Base-by-base conservation (phyloP, 208 protist species). In the Trypanosoma scelopori region DNA sequence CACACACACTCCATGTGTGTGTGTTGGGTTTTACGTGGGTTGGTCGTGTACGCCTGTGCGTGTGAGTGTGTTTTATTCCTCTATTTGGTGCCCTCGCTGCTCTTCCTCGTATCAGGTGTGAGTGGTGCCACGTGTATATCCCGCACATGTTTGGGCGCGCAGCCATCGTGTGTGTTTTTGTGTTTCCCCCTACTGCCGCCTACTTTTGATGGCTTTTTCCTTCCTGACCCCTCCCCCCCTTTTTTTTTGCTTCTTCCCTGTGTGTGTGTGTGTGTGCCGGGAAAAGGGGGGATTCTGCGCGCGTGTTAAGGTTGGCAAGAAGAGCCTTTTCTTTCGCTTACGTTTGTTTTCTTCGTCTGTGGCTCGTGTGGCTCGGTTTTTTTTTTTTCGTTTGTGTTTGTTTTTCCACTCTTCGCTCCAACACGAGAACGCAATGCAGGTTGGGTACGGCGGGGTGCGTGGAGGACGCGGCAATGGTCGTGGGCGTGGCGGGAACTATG, bases 381-480 rank as follows among this genome's bases (percentile, higher is more conserved):
- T 6, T 58, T 56, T 55, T 41, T 49, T 32, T 46, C 27, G 35
- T 37, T 37, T 37, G 32, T 37, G 41, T 55, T 28, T 5, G 15
- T 42, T 65, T 51, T 65, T 39, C 41, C 13, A 27, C 35, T 57
- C 56, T 46, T 35, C 58, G 56, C 55, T 53, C 45, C 20, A 3
- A 61, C 25, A 47, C 30, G 27, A 47, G n/a, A 62, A 42, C 37
- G 55, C 23, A 18, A 74, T 74, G 69, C 69, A 68, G 23, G n/a
- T 41, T 46, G 61, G 60, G 27, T 67, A 63, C 59, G 9, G 32
- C 32, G 79, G 58, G 55, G 69, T 75, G 63, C 78, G 83, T 65
- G 74, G 76, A 41, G 75, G 78, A 35, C 65, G 78, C 62, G 80
- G 71, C 57, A 63, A 72, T 74, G 78, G 82, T 48, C 74, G 69